Evolutionary conservation across 192 early-diverging fungal genomes (phyloP).

Genomic region (Rhizoclosmatium sp.): DNA sequence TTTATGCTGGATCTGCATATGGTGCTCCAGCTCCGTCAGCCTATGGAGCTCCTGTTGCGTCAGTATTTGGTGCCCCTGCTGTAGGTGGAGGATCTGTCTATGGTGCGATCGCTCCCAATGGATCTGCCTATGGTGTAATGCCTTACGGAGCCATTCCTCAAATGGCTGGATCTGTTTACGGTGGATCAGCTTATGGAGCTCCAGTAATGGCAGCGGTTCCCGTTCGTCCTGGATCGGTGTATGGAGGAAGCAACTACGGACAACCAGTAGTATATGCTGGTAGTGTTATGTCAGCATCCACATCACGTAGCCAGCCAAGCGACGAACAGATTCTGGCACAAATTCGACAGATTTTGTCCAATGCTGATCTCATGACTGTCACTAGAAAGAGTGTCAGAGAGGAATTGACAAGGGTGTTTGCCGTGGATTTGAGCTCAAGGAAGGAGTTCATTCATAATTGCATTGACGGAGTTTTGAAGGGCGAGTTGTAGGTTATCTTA

Average conservation of each 20-base stretch:
- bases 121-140: slow-evolving; percentile 32
- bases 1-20: not conserved
- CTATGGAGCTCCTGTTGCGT: slow-evolving; percentile 2
- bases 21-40: not conserved
- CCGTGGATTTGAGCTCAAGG: slow-evolving; percentile 79
- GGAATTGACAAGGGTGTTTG: slow-evolving; percentile 78
- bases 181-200: slow-evolving; percentile 28
- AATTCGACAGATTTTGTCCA: slow-evolving; percentile 79
- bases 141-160: not conserved
- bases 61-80: slow-evolving; percentile 5
- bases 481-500: slow-evolving; percentile 45
- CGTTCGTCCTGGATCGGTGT: not conserved
- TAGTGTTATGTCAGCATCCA: slow-evolving; percentile 20
- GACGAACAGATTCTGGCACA: slow-evolving; percentile 59
- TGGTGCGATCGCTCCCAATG: slow-evolving; percentile 27
- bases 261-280: slow-evolving; percentile 8
- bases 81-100: slow-evolving; percentile 40
- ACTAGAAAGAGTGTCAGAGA: slow-evolving; percentile 97
- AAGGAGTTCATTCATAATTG: slow-evolving; percentile 92
- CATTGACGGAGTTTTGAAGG: slow-evolving; percentile 74
- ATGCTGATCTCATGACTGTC: slow-evolving; percentile 94
- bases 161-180: slow-evolving; percentile 46
- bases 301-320: slow-evolving; percentile 45
- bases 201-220: slow-evolving; percentile 9
- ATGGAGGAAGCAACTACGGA: not conserved